Base-by-base conservation (phyloP, 1,284 basidiomycete species). In the Pisolithus thermaeus region DNA sequence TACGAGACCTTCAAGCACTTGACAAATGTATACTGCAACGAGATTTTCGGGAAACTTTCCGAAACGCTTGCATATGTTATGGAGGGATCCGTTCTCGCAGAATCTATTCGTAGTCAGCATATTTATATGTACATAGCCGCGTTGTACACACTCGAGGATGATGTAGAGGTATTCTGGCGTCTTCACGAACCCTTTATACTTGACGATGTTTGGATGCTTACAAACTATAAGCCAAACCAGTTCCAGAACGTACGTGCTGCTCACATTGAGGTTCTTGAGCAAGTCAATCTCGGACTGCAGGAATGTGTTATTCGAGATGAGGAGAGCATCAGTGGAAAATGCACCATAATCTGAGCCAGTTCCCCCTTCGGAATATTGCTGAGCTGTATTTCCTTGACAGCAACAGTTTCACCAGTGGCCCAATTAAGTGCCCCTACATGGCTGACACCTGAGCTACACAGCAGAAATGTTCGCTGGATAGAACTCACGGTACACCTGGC, bases 181-280 rank as follows among this genome's bases (percentile, higher is more conserved):
- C 74, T 95, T 95, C 66, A 94, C 92, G 62, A 95, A 98, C 18
- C 96, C 94, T 64, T 97, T 96, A 75, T 98, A 98, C 72, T 98
- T 97, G 66, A 99, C 96, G 65, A 98, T 98, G 69, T 98, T 98
- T 38, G 89, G 80, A 64, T 90, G 87, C 87, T 89, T 61, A 38
- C 49, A 50, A 18, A 20, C 47, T 40, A 50, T 59, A 30, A 53
- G 54, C 16, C 14, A 30, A 6, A 28, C 8, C 36, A 51, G 44
- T 20, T 30, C 46, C 11, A 18, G 20, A 37, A 18, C 16, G 12
- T 53, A 41, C 46, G 22, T 30, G 23, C 7, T 50, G 42, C 80
- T 62, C 66, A 91, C 90, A 61, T 97, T 92, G 55, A 99, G 79
- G 67, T 97, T 97, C 80, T 98, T 97, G 60, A 99, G 81, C 53